These are phyloP conservation scores for Alisma plantagoaquatica DNA, from an alignment of 106 monocot genomes.

Conservation along the genomic window DNA sequence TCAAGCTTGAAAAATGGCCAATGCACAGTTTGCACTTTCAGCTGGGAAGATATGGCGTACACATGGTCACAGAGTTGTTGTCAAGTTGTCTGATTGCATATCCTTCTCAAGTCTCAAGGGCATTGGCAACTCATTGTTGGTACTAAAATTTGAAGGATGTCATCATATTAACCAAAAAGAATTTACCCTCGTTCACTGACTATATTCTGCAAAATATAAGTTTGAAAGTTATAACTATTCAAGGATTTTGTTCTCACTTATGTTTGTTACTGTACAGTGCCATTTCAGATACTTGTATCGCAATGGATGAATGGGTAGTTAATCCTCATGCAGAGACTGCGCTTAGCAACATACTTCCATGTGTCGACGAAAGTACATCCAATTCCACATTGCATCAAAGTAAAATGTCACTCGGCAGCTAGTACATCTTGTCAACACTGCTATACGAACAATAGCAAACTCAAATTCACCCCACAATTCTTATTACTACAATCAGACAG, in stretches of 20 bases:
- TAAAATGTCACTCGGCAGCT: constrained; percentile 56
- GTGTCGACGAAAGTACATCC: constrained; percentile 54
- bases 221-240: too few relatives aligned
- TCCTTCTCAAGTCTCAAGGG: too few relatives aligned
- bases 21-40: too few relatives aligned
- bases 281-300: constrained; percentile 59
- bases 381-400: constrained; percentile 67
- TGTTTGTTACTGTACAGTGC: constrained; percentile 28
- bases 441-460: constrained; percentile 41
- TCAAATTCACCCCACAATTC: constrained; percentile 14
- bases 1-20: too few relatives aligned
- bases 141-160: too few relatives aligned
- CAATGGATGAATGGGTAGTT: constrained; percentile 76
- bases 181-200: too few relatives aligned
- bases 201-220: too few relatives aligned
- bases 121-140: too few relatives aligned
- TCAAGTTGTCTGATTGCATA: too few relatives aligned
- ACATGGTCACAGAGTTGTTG: too few relatives aligned
- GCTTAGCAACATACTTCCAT: constrained; percentile 71
- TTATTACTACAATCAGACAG: constrained; percentile 47
- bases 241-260: constrained; percentile 1
- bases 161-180: too few relatives aligned
- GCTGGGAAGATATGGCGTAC: too few relatives aligned
- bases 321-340: constrained; percentile 83
- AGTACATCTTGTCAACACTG: constrained; percentile 58